Evolutionary conservation across 2,329 filamentous ascomycete species (phyloP).

Genomic region (Dendryphion nanum): DNA sequence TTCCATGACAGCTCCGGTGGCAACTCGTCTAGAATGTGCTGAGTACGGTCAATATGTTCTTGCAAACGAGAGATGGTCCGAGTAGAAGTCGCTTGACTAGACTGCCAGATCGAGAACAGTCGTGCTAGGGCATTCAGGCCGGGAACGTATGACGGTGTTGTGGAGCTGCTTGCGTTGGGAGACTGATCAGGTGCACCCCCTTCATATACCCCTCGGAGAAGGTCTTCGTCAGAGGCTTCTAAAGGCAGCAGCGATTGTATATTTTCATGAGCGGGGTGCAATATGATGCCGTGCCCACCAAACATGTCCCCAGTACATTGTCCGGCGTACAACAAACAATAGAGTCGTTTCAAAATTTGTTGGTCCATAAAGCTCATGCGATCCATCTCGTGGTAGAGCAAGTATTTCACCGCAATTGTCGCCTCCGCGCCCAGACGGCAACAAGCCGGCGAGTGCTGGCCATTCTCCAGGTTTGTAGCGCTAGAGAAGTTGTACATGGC

Average conservation of each 20-base stretch:
- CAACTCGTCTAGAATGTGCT: neutral
- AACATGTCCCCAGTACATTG: constrained; percentile 20
- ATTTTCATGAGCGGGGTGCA: neutral
- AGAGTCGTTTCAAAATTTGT: constrained; percentile 16
- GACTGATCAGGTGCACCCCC: too few relatives aligned
- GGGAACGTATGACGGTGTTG: constrained; percentile 11
- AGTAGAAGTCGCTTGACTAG: constrained; percentile 12
- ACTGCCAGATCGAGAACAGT: constrained; percentile 19
- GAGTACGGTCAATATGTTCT: neutral
- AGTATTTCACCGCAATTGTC: constrained; percentile 12
- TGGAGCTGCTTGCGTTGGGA: neutral
- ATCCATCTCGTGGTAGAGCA: constrained; percentile 11
- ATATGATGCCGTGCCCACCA: constrained; percentile 11
- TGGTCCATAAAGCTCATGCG: constrained; percentile 12
- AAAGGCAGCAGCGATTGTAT: neutral
- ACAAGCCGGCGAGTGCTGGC: constrained; percentile 11
- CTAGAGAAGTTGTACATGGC: constrained; percentile 18
- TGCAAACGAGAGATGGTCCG: neutral
- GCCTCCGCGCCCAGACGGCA: constrained; percentile 13
- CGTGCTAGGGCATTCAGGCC: constrained; percentile 17
- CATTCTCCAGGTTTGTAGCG: constrained; percentile 13
- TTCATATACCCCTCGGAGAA: too few relatives aligned
- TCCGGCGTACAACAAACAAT: constrained; percentile 18
- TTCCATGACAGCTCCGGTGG: neutral
- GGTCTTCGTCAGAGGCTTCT: neutral